These are phyloP conservation scores for Plectosphaerella cucumerina DNA, from an alignment of 2,329 filamentous ascomycete species.

Conservation along the genomic window DNA sequence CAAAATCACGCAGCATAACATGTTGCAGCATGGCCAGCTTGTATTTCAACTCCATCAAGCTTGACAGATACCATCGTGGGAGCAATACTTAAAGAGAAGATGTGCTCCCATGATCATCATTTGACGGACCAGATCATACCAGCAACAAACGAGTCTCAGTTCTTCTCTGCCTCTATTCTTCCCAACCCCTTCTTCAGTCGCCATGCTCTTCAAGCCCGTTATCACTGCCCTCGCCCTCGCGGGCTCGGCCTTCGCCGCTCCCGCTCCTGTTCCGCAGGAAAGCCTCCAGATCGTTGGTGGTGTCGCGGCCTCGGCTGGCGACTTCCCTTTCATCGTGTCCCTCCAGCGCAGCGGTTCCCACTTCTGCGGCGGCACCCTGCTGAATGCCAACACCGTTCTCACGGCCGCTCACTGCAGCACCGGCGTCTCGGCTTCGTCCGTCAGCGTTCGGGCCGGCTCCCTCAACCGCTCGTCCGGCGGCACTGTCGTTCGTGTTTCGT, in stretches of 20 bases:
- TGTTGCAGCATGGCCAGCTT: too few species aligned
- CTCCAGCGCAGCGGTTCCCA: conserved; percentile 13
- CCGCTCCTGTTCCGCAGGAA: neutral
- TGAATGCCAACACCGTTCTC: conserved; percentile 25
- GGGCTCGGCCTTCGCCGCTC: neutral
- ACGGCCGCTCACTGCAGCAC: conserved; percentile 26
- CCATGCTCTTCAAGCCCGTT: conserved; percentile 1
- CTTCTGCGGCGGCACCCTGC: conserved; percentile 23
- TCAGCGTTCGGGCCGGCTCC: conserved; percentile 22
- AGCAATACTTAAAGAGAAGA: neutral
- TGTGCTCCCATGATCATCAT: neutral
- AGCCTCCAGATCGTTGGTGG: conserved; percentile 20
- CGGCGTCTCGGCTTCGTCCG: conserved; percentile 9
- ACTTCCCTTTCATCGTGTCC: conserved; percentile 27
- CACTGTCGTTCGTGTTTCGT: conserved; percentile 16
- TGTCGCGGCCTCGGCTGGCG: conserved; percentile 15
- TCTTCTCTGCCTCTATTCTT: neutral
- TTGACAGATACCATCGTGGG: neutral
- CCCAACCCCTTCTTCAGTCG: neutral
- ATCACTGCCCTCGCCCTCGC: neutral
- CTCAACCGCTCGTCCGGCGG: conserved; percentile 21
- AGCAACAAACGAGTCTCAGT: too few species aligned
- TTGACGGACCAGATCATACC: too few species aligned
- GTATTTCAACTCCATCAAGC: too few species aligned
- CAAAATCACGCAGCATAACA: neutral